A percentile compares a stretch with the other conserved stretches of the same genome.
Conservation (phyloP, 805 yeast species). For the Lachancea quebecensis region DNA sequence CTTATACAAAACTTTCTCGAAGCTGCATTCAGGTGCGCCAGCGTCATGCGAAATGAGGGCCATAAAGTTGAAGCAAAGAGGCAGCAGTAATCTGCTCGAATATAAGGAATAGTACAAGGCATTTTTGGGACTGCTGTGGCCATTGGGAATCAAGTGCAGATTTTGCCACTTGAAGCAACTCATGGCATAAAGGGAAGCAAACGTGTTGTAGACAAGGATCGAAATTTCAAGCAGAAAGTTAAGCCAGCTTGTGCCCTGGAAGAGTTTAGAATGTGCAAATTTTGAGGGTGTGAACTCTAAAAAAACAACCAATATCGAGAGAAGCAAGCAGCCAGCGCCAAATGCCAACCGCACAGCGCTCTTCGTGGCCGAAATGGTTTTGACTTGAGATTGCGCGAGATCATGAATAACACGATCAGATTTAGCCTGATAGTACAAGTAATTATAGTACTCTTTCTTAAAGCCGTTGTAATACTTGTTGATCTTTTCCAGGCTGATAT, state of each 20-base stretch:
- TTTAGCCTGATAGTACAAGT: constrained; percentile 20
- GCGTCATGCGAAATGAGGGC: constrained; percentile 19
- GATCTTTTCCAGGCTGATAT: constrained; percentile 16
- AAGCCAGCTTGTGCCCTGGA: constrained; percentile 16
- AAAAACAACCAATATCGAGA: constrained; percentile 17
- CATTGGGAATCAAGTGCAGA: constrained; percentile 29
- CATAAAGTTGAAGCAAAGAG: constrained; percentile 30
- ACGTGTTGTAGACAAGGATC: constrained; percentile 23
- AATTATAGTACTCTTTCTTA: constrained; percentile 26
- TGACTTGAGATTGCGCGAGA: constrained; percentile 22
- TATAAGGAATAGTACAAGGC: constrained; percentile 28
- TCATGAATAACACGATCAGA: constrained; percentile 24
- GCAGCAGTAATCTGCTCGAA: constrained; percentile 29
- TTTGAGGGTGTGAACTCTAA: constrained; percentile 24
- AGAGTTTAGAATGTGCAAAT: constrained; percentile 23
- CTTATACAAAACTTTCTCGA: constrained; percentile 21
- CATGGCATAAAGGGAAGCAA: constrained; percentile 29
- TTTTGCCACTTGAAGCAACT: constrained; percentile 28
- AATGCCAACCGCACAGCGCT: constrained; percentile 7
- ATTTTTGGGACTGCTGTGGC: constrained; percentile 29
- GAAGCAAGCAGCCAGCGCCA: constrained; percentile 12
- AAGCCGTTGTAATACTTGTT: constrained; percentile 26
- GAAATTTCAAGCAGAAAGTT: constrained; percentile 19
- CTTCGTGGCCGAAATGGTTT: constrained; percentile 9
- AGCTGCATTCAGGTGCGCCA: constrained; percentile 15